Evolutionary conservation across 2,329 filamentous ascomycete species (phyloP).

Genomic region (Epichloe uncinata): DNA sequence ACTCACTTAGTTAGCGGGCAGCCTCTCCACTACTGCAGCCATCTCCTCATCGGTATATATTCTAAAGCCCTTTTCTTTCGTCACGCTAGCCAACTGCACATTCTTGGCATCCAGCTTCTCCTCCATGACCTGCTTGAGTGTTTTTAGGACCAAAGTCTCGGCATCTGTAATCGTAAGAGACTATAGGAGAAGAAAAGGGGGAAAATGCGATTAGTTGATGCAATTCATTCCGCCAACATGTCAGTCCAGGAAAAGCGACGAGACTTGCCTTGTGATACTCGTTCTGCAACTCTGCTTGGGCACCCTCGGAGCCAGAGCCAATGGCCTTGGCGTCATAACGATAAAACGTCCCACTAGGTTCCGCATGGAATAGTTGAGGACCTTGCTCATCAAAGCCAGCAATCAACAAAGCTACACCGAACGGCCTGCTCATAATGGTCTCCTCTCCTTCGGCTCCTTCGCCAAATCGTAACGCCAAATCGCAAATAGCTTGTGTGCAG

Average conservation of each 20-base stretch:
- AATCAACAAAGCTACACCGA: slow-evolving; percentile 92
- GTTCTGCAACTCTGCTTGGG: slow-evolving; percentile 94
- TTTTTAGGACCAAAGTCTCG: slow-evolving; percentile 92
- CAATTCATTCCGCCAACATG: neutral
- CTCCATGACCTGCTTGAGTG: slow-evolving; percentile 99
- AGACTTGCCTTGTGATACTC: slow-evolving; percentile 77
- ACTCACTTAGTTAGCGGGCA: slow-evolving; percentile 47
- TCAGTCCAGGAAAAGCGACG: neutral
- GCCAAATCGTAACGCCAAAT: slow-evolving; percentile 88
- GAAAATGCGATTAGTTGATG: neutral
- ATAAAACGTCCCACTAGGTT: slow-evolving; percentile 97
- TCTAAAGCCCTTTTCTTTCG: slow-evolving; percentile 93
- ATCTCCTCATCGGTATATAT: slow-evolving; percentile 99
- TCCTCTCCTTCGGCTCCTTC: slow-evolving; percentile 96
- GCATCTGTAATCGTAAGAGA: slow-evolving; percentile 87
- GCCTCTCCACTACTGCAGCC: slow-evolving; percentile 77
- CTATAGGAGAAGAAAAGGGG: slow-evolving; percentile 20
- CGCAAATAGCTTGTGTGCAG: slow-evolving; percentile 97
- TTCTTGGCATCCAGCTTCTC: slow-evolving; percentile 99
- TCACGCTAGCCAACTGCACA: slow-evolving; percentile 94
- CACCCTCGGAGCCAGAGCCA: slow-evolving; percentile 90
- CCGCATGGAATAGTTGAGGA: slow-evolving; percentile 92
- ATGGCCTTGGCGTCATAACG: slow-evolving; percentile 98
- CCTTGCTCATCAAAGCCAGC: slow-evolving; percentile 96
- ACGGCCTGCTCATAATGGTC: slow-evolving; percentile 96